Conservation (phyloP, 352 stramenopile genomes). For the Phytophthora vignae region DNA sequence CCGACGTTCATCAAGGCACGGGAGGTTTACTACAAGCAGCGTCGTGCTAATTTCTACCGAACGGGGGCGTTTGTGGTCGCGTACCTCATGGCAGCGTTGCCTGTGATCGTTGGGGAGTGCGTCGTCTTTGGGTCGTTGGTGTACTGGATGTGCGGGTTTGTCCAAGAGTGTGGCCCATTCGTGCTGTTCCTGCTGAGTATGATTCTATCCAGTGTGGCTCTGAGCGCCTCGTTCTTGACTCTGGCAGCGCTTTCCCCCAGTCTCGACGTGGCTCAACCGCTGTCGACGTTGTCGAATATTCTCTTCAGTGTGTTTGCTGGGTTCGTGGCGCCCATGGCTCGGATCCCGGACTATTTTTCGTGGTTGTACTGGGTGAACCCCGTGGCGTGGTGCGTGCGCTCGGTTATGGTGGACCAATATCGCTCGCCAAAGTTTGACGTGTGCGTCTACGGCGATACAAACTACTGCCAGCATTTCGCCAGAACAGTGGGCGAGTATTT, state of each 20-base stretch:
- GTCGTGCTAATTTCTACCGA: not conserved
- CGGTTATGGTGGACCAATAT: constrained; percentile 1
- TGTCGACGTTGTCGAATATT: not conserved
- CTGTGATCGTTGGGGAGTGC: not conserved
- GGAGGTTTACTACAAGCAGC: not conserved
- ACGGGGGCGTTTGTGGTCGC: not conserved
- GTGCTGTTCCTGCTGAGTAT: not conserved
- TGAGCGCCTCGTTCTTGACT: not conserved
- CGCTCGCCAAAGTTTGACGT: not conserved
- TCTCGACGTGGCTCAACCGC: not conserved
- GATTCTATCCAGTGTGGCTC: not conserved
- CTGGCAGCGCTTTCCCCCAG: not conserved
- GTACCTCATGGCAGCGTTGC: not conserved
- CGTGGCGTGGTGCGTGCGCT: not conserved
- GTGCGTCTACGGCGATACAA: not conserved
- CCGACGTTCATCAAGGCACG: not conserved
- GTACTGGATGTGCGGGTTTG: not conserved
- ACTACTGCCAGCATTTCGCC: not conserved
- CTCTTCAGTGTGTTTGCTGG: not conserved
- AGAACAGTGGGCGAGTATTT: not conserved
- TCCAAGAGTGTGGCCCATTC: not conserved
- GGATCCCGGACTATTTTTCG: not conserved
- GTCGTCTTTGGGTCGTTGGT: not conserved
- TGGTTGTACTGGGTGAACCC: not conserved
- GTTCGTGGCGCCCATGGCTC: not conserved